phyloP scores from a whole-genome alignment of 2,329 filamentous ascomycete genomes.

The Penicillium corylophilum region DNA sequence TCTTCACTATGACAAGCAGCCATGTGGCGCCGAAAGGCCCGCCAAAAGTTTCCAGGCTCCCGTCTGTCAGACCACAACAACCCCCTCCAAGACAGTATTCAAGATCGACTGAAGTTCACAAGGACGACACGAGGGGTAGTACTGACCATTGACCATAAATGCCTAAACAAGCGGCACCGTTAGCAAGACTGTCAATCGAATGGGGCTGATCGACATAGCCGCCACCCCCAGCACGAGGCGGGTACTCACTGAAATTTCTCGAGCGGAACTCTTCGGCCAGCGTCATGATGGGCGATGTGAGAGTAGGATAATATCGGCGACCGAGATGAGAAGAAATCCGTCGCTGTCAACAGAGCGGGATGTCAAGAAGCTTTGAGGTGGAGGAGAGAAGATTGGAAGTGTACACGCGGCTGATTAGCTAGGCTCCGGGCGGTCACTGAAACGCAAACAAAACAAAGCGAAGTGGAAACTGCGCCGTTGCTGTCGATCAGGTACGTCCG shows the following conservation, averaged over 20 bases:
- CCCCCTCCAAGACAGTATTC: not conserved
- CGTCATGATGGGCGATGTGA: conserved; percentile 49
- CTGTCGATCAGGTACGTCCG: conserved; percentile 17
- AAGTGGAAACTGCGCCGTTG: conserved; percentile 8
- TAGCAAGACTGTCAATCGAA: conserved; percentile 18
- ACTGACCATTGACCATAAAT: conserved; percentile 69
- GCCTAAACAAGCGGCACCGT: conserved; percentile 45
- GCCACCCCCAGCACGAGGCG: conserved; percentile 15
- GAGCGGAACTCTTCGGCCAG: conserved; percentile 62
- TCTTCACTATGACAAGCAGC: not conserved
- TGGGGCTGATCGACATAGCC: conserved; percentile 15
- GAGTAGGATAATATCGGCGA: not conserved
- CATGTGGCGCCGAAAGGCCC: not conserved
- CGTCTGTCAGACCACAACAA: not conserved
- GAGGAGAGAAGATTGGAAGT: conserved; percentile 12
- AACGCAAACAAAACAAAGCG: conserved; percentile 24
- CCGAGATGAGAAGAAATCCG: not conserved
- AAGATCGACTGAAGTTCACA: not conserved
- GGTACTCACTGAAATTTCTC: conserved; percentile 63
- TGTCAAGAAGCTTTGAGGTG: conserved; percentile 2
- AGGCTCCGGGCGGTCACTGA: conserved; percentile 17
- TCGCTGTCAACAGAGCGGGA: conserved; percentile 2
- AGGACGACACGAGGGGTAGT: not conserved
- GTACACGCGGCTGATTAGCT: conserved; percentile 22
- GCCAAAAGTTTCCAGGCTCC: not conserved